A percentile compares a stretch with the other conserved stretches of the same genome.
Conservation (phyloP, 352 stramenopile genomes). For the Globisporangium orthogonon region DNA sequence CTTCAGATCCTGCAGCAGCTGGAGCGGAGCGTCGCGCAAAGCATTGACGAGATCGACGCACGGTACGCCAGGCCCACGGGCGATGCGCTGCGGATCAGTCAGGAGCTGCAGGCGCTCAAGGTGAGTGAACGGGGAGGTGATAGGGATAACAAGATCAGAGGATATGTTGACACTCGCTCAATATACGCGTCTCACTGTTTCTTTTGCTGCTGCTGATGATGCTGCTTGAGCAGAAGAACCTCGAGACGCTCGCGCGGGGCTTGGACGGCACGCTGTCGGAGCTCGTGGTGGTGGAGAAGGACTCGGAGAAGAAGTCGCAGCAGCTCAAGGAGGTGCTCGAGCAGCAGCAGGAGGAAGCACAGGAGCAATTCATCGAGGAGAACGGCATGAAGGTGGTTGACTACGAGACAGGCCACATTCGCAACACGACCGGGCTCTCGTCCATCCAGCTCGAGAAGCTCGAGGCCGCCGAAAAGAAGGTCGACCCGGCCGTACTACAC, state of each 20-base stretch:
- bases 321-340: slow-evolving; percentile 68
- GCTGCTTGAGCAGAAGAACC: slow-evolving; percentile 28
- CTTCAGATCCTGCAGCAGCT: slow-evolving; percentile 68
- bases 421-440: slow-evolving; percentile 66
- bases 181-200: too few species aligned
- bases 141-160: neutral
- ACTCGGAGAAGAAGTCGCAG: slow-evolving; percentile 74
- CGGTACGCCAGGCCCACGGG: slow-evolving; percentile 18
- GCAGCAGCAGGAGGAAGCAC: slow-evolving; percentile 70
- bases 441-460: slow-evolving; percentile 65
- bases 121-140: slow-evolving; percentile 1
- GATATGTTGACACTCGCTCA: too few species aligned
- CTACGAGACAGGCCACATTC: slow-evolving; percentile 77
- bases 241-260: slow-evolving; percentile 59
- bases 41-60: slow-evolving; percentile 37
- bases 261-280: slow-evolving; percentile 74
- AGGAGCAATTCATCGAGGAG: slow-evolving; percentile 74
- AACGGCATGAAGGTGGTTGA: slow-evolving; percentile 77
- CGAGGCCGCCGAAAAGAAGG: slow-evolving; percentile 71
- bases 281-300: slow-evolving; percentile 77
- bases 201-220: neutral
- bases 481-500: slow-evolving; percentile 77
- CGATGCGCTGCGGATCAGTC: slow-evolving; percentile 23
- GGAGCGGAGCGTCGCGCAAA: slow-evolving; percentile 59
- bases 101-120: slow-evolving; percentile 36